phyloP scores from a whole-genome alignment of 345 rosid species.

The Abelmoschus esculentus region DNA sequence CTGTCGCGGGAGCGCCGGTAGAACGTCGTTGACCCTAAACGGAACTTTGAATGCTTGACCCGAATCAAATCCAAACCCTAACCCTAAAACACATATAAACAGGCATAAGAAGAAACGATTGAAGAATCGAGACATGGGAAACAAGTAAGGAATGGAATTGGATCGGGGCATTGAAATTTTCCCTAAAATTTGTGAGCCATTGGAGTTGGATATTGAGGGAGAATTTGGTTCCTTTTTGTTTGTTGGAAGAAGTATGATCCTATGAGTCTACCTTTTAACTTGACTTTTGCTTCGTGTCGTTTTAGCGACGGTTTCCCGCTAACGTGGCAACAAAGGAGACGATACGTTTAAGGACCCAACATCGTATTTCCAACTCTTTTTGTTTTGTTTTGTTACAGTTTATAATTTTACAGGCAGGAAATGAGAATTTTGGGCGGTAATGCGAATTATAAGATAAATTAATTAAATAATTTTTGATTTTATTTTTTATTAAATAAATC shows the following conservation, averaged over 20 bases:
- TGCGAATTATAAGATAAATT: too few species aligned
- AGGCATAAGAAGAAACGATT: conserved; percentile 10
- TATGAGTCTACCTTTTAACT: background rate
- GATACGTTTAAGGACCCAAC: too few species aligned
- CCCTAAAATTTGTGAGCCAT: conserved; percentile 4
- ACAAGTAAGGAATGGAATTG: background rate
- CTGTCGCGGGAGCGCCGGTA: conserved; percentile 80
- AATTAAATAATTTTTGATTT: too few species aligned
- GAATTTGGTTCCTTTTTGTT: background rate
- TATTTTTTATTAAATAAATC: too few species aligned
- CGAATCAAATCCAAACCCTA: conserved; percentile 27
- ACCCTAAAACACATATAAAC: conserved; percentile 31
- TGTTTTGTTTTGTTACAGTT: background rate
- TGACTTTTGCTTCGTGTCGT: background rate
- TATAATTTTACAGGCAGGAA: background rate
- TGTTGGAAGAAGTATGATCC: background rate
- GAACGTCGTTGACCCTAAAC: conserved; percentile 65
- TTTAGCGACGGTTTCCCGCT: background rate
- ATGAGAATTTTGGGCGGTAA: background rate
- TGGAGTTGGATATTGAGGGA: conserved; percentile 9
- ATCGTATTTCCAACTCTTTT: too few species aligned
- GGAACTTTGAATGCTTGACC: conserved; percentile 55
- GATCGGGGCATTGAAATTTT: background rate
- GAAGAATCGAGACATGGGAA: conserved; percentile 30
- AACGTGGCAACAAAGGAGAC: background rate